Conservation (phyloP, 2,329 filamentous ascomycete species). For the Metarhizium anisopliae region DNA sequence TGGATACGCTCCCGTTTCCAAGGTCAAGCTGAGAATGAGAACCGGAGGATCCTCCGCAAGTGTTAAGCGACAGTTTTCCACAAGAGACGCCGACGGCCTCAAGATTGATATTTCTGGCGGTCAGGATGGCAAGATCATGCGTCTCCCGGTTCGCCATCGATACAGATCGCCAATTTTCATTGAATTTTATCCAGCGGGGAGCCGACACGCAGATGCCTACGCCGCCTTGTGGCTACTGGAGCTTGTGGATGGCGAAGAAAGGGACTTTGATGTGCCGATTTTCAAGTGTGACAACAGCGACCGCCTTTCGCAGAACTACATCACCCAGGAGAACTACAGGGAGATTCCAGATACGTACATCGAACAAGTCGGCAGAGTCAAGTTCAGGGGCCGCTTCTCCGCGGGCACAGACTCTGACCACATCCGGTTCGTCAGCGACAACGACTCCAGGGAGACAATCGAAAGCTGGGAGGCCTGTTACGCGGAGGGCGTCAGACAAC, state of each 20-base stretch:
- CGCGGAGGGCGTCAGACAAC: constrained; percentile 71
- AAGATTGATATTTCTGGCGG: constrained; percentile 39
- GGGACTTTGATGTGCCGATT: constrained; percentile 77
- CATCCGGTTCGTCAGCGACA: constrained; percentile 72
- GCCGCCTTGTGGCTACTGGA: constrained; percentile 81
- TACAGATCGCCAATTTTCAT: constrained; percentile 87
- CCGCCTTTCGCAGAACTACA: constrained; percentile 83
- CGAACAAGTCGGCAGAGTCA: constrained; percentile 70
- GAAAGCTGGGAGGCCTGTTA: constrained; percentile 92
- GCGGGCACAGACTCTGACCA: constrained; percentile 85
- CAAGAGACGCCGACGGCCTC: constrained; percentile 46
- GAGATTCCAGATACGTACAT: constrained; percentile 66
- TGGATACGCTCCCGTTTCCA: constrained; percentile 52
- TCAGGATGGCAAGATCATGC: constrained; percentile 38
- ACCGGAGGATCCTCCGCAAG: constrained; percentile 77
- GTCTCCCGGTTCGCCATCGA: constrained; percentile 80
- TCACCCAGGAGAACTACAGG: constrained; percentile 68
- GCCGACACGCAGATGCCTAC: constrained; percentile 64
- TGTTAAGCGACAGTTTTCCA: constrained; percentile 54
- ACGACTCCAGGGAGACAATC: constrained; percentile 83
- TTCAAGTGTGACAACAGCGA: constrained; percentile 71
- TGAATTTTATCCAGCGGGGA: constrained; percentile 65
- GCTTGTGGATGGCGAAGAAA: constrained; percentile 69
- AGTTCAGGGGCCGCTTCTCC: constrained; percentile 76
- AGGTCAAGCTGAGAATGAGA: constrained; percentile 68